Base-by-base conservation (phyloP, 805 yeast genomes). In the Starmerella riodocensis region DNA sequence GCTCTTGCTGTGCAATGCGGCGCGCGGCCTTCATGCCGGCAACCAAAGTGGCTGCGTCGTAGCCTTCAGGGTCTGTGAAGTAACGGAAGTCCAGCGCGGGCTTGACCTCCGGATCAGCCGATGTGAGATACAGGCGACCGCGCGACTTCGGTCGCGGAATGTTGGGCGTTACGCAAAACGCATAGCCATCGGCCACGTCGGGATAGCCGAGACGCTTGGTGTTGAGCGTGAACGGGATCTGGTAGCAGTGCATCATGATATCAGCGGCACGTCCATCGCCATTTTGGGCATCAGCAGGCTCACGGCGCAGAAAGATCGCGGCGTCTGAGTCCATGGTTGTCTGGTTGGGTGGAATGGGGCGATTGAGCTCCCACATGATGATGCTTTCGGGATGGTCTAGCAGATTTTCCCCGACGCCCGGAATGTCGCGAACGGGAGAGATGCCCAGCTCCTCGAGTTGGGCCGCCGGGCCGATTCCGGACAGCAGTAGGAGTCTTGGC, bases 371-470 rank as follows among this genome's bases (percentile, higher is more conserved):
- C 46, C 46, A 42, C 42, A 42, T 38, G 34, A 42, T 39, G 24
- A 44, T 41, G 26, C 37, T 34, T 33, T 46, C 50, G 19, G 60
- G 60, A 41, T 57, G 61, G 37, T 57, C 60, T 37, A 56, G 50
- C 40, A 57, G 52, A 43, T 57, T 50, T 41, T 57, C 53, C n/a
- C 61, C 61, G 27, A 57, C 61, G 29, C 55, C 57, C 24, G 51
- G 54, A 27, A 53, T 48, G 37, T 57, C 58, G 19, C 51, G 48
- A n/a, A 48, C 40, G 17, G 49, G 51, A 18, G 50, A 48, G 39
- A 57, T 53, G 16, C 58, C 57, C 27, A 51, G 53, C 22, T 36
- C 47, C 32, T 49, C 50, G 24, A 57, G 49, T 43, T 57, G 56
- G 39, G 45, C 40, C 41, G 40, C 46, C 14, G 61, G 61, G 19